Conservation (phyloP, 2,329 filamentous ascomycete genomes). For the Aspergillus ochraceoroseus region DNA sequence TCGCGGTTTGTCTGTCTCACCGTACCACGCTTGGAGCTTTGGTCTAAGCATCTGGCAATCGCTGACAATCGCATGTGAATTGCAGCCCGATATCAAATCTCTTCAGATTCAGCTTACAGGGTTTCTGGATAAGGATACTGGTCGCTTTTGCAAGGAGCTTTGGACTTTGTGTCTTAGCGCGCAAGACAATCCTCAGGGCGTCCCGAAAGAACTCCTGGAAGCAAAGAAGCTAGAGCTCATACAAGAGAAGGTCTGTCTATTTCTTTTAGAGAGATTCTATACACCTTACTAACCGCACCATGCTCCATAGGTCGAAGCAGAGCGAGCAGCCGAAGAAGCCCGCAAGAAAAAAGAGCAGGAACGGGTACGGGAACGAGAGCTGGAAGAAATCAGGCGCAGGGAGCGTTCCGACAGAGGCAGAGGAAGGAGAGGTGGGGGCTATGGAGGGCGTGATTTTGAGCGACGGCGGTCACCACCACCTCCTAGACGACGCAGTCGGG, state of each 20-base stretch:
- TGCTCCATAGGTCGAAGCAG: conserved; percentile 64
- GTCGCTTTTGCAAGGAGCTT: conserved; percentile 83
- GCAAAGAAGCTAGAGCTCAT: conserved; percentile 94
- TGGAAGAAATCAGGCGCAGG: conserved; percentile 61
- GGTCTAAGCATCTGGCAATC: too few relatives aligned
- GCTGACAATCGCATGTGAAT: conserved; percentile 13
- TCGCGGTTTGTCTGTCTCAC: conserved; percentile 66
- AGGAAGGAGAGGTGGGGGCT: conserved; percentile 35
- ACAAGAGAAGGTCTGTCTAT: conserved; percentile 71
- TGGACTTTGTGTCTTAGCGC: conserved; percentile 91
- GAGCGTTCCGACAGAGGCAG: conserved; percentile 41
- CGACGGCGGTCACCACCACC: conserved; percentile 52
- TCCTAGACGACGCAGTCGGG: conserved; percentile 48
- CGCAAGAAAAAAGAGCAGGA: conserved; percentile 67
- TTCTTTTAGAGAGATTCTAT: neutral
- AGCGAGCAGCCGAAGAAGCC: conserved; percentile 71
- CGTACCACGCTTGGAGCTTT: too few relatives aligned
- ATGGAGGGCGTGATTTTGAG: conserved; percentile 44
- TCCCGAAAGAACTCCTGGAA: conserved; percentile 89
- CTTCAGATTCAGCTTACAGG: conserved; percentile 92
- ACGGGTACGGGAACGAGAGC: conserved; percentile 64
- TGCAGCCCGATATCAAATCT: conserved; percentile 87
- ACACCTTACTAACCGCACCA: conserved; percentile 12
- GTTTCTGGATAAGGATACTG: conserved; percentile 88
- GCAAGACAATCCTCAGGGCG: conserved; percentile 79